These are phyloP conservation scores for Hypoxylon sp. DNA, from an alignment of 2,329 filamentous ascomycete species.

Conservation along the genomic window DNA sequence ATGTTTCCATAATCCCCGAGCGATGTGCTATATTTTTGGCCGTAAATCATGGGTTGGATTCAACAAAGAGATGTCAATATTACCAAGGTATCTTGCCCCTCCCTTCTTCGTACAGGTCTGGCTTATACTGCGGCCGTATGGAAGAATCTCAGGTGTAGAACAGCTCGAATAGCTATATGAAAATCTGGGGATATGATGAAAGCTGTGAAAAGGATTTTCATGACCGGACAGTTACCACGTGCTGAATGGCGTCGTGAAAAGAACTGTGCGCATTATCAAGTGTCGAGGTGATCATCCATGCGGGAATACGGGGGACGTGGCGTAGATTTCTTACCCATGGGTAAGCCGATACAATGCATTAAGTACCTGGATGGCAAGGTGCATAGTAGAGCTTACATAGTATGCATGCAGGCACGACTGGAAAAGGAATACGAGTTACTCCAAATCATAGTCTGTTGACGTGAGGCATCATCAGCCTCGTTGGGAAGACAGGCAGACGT, in stretches of 20 bases:
- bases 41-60: too few species aligned
- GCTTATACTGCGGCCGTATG: neutral
- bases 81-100: too few species aligned
- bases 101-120: too few species aligned
- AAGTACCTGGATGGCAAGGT: too few species aligned
- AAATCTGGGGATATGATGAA: slow-evolving; percentile 6
- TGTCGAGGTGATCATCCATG: slow-evolving; percentile 28
- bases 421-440: neutral
- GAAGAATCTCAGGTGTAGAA: neutral
- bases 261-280: neutral
- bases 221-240: slow-evolving; percentile 14
- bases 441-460: neutral
- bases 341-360: slow-evolving; percentile 2
- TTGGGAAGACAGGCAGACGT: neutral
- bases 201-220: slow-evolving; percentile 1
- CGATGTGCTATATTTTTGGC: slow-evolving; percentile 6
- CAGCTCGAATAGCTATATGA: slow-evolving; percentile 11
- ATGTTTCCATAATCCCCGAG: slow-evolving; percentile 18
- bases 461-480: slow-evolving; percentile 3
- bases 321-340: slow-evolving; percentile 15
- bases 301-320: slow-evolving; percentile 20
- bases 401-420: too few species aligned
- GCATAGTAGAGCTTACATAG: too few species aligned
- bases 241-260: slow-evolving; percentile 12
- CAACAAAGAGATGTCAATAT: too few species aligned